Evolutionary conservation across 1,284 basidiomycete species (phyloP).

Genomic region (Rhizoctonia solani): DNA sequence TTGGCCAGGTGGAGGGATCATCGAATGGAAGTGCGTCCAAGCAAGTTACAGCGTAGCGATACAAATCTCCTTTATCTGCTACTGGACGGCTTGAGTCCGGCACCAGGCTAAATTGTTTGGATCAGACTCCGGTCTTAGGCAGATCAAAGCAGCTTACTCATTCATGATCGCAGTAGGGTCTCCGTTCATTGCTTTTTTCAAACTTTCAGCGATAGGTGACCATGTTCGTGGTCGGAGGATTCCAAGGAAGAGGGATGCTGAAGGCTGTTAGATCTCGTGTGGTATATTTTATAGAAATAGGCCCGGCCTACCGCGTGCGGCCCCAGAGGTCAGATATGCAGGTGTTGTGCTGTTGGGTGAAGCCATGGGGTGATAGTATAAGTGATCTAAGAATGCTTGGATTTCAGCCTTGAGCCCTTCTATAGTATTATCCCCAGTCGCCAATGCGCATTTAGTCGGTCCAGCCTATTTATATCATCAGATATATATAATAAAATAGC

Average conservation of each 20-base stretch:
- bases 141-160: neutral
- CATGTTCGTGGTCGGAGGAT: neutral
- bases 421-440: conserved; percentile 39
- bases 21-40: conserved; percentile 13
- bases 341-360: conserved; percentile 38
- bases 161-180: conserved; percentile 11
- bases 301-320: neutral
- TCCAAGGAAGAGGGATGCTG: conserved; percentile 1
- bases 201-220: neutral
- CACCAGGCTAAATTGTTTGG: neutral
- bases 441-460: conserved; percentile 45
- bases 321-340: conserved; percentile 38
- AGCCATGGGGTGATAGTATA: conserved; percentile 5
- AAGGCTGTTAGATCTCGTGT: neutral
- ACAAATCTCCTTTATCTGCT: neutral
- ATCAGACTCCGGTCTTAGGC: neutral
- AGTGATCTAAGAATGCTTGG: conserved; percentile 46
- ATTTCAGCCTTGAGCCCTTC: conserved; percentile 44
- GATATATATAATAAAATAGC: neutral
- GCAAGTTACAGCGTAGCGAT: conserved; percentile 5
- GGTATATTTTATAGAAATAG: neutral
- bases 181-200: conserved; percentile 13
- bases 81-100: neutral
- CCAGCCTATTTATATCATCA: conserved; percentile 43
- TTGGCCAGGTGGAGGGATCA: conserved; percentile 1